Evolutionary conservation across 2,329 filamentous ascomycete species (phyloP), one percentile per base, ranked within the genome.

Genomic region (Phyllosticta citriasiana): DNA sequence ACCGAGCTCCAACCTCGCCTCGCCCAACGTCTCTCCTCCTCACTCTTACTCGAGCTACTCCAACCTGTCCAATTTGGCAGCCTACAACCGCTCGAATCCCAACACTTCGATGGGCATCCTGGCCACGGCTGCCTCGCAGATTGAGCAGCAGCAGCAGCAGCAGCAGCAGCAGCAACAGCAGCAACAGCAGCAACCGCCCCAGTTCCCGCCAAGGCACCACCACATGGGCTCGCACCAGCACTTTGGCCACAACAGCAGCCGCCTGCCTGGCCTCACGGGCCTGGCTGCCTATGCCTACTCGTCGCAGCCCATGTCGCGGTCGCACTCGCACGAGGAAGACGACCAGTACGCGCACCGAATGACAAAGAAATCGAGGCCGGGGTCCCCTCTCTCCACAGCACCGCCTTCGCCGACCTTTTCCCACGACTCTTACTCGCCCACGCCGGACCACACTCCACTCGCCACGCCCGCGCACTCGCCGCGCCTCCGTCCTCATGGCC

Each of bases 401-500:
- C 94, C 94, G 22, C 96, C 93, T 26, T 97, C 93, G 33, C 93
- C 93, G 26, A 97, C 92, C 3, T 96, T 97, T 74, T 97, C 93
- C 2, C 91, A 97, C 76, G 91, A 96, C 75, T 97, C 93, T 10
- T 83, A 93, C 55, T 97, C 93, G 9, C 94, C 93, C 4, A 99
- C 93, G 1, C 94, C 93, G 10, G 93, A 97, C 71, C 92, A 97
- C 79, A 97, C 94, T n/a, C 93, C 93, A n/a, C 85, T 97, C 61
- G 93, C 92, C 27, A 99, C 93, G 4, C 93, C 93, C 4, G 93
- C 92, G 53, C 94, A 97, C 75, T 97, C 92, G 19, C 94, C 94
- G 57, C 89, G 94, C 53, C 81, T 99, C 67, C 84, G 92, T 63
- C 90, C 93, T 2, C 88, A 89, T 70, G 84, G 79, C 66, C 79